Evolutionary conservation across 1,139 yeast species (phyloP).

Genomic region (Sugiyamaella xylanicola): DNA sequence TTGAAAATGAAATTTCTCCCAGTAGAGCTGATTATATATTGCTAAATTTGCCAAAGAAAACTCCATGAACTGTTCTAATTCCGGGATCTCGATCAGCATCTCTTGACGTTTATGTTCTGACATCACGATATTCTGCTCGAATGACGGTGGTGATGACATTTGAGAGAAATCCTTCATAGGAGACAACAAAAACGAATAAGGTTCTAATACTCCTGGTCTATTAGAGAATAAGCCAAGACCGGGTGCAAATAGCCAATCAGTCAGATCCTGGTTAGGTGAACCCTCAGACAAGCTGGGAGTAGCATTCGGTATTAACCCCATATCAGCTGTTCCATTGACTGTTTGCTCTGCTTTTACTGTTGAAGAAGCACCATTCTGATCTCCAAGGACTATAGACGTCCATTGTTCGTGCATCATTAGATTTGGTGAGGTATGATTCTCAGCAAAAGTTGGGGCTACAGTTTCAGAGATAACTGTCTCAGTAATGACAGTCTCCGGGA

Average conservation of each 20-base stretch:
- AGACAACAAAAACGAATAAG: slow-evolving; percentile 16
- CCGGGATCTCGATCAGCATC: slow-evolving; percentile 25
- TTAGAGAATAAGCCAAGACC: slow-evolving; percentile 17
- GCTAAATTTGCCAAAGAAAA: slow-evolving; percentile 26
- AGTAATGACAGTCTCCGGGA: background rate
- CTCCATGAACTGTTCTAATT: slow-evolving; percentile 20
- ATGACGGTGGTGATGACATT: slow-evolving; percentile 26
- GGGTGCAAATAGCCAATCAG: slow-evolving; percentile 21
- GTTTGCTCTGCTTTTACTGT: background rate
- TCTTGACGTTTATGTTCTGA: slow-evolving; percentile 28
- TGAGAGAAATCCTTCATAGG: slow-evolving; percentile 21
- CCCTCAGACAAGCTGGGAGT: slow-evolving; percentile 4
- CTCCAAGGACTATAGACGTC: background rate
- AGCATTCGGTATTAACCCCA: background rate
- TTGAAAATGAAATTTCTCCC: slow-evolving; percentile 65
- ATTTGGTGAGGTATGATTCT: background rate
- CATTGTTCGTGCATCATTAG: background rate
- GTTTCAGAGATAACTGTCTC: background rate
- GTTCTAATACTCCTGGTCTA: slow-evolving; percentile 8
- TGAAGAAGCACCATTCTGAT: background rate
- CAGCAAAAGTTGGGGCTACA: background rate
- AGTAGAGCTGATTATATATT: slow-evolving; percentile 43
- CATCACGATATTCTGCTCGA: slow-evolving; percentile 22
- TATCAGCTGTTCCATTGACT: background rate
- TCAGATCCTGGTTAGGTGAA: slow-evolving; percentile 16